Percentiles rank a stretch among this genome's conserved stretches.
These are phyloP conservation scores for Condylostoma magnum DNA, from an alignment of 169 alveolate genomes.

Conservation along the genomic window DNA sequence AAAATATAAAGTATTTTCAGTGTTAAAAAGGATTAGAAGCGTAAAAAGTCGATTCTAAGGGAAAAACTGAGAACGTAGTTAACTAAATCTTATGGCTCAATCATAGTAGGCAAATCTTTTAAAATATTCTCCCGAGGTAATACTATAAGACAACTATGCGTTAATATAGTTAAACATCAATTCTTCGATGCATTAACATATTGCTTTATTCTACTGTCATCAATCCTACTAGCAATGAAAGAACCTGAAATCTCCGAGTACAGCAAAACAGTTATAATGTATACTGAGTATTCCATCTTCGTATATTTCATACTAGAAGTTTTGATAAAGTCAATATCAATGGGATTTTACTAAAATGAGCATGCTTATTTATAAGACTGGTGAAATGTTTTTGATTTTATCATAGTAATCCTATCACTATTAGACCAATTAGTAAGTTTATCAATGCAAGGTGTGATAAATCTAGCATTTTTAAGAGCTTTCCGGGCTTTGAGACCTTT, in stretches of 20 bases:
- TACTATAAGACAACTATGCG: constrained; percentile 19
- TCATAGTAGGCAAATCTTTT: constrained; percentile 41
- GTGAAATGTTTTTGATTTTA: constrained; percentile 71
- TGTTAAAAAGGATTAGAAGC: too few species aligned
- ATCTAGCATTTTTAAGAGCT: constrained; percentile 51
- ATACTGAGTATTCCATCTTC: neutral
- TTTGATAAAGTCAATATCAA: constrained; percentile 49
- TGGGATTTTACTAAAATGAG: constrained; percentile 41
- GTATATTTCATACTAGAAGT: constrained; percentile 21
- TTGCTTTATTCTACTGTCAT: constrained; percentile 37
- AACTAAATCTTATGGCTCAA: neutral
- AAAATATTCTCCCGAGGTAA: constrained; percentile 28
- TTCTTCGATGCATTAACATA: constrained; percentile 45
- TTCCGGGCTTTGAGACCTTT: constrained; percentile 82
- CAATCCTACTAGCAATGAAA: constrained; percentile 36
- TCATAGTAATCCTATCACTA: constrained; percentile 36
- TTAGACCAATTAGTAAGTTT: neutral
- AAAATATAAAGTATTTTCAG: too few species aligned
- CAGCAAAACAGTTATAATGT: neutral
- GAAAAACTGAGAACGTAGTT: too few species aligned
- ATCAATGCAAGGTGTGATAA: neutral
- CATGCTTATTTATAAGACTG: constrained; percentile 57
- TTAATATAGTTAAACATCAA: constrained; percentile 22
- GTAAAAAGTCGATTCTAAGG: too few species aligned
- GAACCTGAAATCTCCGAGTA: constrained; percentile 28